Evolutionary conservation across 1,139 yeast genomes (phyloP), one percentile per base, ranked within the genome.

Genomic region (Arxiozyma bovina): DNA sequence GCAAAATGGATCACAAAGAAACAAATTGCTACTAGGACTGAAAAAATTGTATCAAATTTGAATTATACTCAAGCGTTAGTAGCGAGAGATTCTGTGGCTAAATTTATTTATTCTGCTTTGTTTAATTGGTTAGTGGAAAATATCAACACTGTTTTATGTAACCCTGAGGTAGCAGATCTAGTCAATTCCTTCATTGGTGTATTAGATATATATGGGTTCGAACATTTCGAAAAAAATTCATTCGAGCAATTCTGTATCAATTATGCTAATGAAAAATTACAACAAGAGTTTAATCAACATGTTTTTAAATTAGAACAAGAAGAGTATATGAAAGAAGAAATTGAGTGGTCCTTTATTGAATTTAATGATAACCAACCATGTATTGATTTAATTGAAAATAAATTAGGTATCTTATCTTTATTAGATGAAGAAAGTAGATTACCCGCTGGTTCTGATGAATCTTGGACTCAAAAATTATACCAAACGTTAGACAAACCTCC

Each of bases 341-440:
- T 94, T 60, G 95, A 93, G 70, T 94, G 99, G 99, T 87, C 94
- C 17, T 93, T 94, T 67, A 93, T 94, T 63, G 98, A 93, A 66
- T 94, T 93, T 67, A 83, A 95, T 55, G 99, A 94, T 70, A 94
- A 94, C 70, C 98, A 94, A 74, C 98, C 99, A 9, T 93, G 99
- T 75, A 94, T 94, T 67, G 87, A 87, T 62, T 79, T 94, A 63
- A 94, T 94, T 65, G 99, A 94, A 74, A 86, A 85, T 66, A 87
- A 85, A 70, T 73, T 91, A 61, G 99, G 99, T 71, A 84, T 94
- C 55, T 76, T 94, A 61, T 82, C 96, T 0, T 77, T 94, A 59
- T 78, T 94, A 60, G 99, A 94, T 69, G 99, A 94, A 77, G 99
- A 94, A 73, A 87, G 97, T 27, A 82, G 99, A 68, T 76, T 94